phyloP scores from a whole-genome alignment of 257 asterid genomes.

The Gentiana dahurica region DNA sequence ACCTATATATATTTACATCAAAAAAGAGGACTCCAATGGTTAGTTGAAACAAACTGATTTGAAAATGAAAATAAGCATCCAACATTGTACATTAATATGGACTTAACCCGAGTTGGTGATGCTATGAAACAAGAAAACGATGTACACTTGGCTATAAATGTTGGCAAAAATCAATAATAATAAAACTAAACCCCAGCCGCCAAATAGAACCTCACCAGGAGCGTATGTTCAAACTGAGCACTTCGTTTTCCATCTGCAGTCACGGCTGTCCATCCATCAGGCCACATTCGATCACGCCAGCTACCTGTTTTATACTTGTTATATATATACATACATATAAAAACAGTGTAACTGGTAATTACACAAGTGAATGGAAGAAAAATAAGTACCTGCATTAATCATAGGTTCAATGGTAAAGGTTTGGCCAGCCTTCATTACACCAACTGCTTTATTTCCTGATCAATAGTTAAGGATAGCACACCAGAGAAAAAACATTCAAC shows the following conservation, averaged over 20 bases:
- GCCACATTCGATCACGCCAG: constrained; percentile 98
- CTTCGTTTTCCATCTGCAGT: constrained; percentile 95
- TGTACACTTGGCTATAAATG: too few relatives aligned
- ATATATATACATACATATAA: too few relatives aligned
- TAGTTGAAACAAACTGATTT: too few relatives aligned
- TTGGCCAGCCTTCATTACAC: constrained; percentile 96
- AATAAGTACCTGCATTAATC: constrained; percentile 63
- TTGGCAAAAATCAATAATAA: too few relatives aligned
- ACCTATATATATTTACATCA: constrained; percentile 31
- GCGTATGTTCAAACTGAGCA: constrained; percentile 95
- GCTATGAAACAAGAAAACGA: too few relatives aligned
- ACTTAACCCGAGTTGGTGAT: too few relatives aligned
- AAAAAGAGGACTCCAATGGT: too few relatives aligned
- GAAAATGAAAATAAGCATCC: too few relatives aligned
- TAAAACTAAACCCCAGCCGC: background rate
- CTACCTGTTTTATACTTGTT: constrained; percentile 32
- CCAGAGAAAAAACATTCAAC: too few relatives aligned
- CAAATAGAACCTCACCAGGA: constrained; percentile 37
- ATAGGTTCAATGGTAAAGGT: constrained; percentile 95
- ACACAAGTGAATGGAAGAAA: background rate
- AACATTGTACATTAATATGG: too few relatives aligned
- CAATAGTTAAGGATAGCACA: constrained; percentile 32
- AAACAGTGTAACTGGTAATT: too few relatives aligned
- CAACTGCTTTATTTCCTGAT: constrained; percentile 95
- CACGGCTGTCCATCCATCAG: constrained; percentile 97